A percentile compares a stretch with the other conserved stretches of the same genome.
These are phyloP conservation scores for Stylosanthes scabra DNA, from an alignment of 331 rosid genomes.

Conservation along the genomic window DNA sequence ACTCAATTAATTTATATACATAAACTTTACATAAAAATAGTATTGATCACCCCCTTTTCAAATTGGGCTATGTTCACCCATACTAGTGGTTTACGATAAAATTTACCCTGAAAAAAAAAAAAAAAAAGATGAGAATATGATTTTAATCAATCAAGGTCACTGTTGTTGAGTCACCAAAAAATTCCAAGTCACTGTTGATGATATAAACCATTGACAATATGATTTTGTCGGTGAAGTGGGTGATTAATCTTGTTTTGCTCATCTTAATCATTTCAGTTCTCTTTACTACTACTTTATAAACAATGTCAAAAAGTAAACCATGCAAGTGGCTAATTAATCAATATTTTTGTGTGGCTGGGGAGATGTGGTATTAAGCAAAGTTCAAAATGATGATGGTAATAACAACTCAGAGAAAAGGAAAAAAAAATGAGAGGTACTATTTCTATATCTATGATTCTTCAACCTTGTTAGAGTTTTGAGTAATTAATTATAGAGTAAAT, in stretches of 20 bases:
- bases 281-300: neutral
- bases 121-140: too few relatives aligned
- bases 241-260: slow-evolving; percentile 8
- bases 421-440: too few relatives aligned
- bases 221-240: slow-evolving; percentile 32
- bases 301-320: neutral
- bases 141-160: slow-evolving; percentile 15
- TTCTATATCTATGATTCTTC: too few relatives aligned
- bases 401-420: neutral
- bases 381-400: slow-evolving; percentile 30
- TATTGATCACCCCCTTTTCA: too few relatives aligned
- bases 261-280: slow-evolving; percentile 7
- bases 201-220: slow-evolving; percentile 11
- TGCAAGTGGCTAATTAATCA: neutral
- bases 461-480: too few relatives aligned
- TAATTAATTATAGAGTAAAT: too few relatives aligned
- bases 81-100: too few relatives aligned
- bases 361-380: slow-evolving; percentile 9
- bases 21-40: too few relatives aligned
- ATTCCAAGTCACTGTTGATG: slow-evolving; percentile 19
- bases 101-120: too few relatives aligned
- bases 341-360: neutral
- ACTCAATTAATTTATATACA: too few relatives aligned
- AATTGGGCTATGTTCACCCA: too few relatives aligned
- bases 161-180: neutral